Evolutionary conservation across 345 rosid genomes (phyloP).

Genomic region (Populus ilicifolia): DNA sequence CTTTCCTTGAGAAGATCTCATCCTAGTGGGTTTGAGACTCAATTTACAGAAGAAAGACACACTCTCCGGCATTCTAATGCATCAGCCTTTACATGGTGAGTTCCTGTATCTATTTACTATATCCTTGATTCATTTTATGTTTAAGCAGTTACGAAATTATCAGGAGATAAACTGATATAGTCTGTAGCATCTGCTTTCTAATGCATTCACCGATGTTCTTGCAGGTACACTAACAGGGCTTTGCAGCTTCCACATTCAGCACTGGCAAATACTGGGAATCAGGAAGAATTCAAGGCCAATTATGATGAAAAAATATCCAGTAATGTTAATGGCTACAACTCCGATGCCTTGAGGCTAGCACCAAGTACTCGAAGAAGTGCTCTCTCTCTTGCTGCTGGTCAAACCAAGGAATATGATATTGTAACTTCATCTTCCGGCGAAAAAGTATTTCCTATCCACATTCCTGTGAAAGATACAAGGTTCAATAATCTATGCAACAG

Average conservation of each 20-base stretch:
- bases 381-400: slow-evolving; percentile 26
- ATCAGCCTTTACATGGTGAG: slow-evolving; percentile 83
- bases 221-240: slow-evolving; percentile 63
- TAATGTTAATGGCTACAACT: slow-evolving; percentile 20
- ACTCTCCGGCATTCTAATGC: slow-evolving; percentile 67
- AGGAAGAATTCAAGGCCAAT: slow-evolving; percentile 26
- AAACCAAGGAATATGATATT: slow-evolving; percentile 35
- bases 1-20: slow-evolving; percentile 68
- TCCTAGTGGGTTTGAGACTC: slow-evolving; percentile 37
- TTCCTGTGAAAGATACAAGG: slow-evolving; percentile 41
- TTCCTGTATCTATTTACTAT: slow-evolving; percentile 3
- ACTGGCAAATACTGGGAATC: slow-evolving; percentile 21
- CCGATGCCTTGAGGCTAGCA: slow-evolving; percentile 36
- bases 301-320: slow-evolving; percentile 30
- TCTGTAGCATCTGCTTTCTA: background rate
- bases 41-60: slow-evolving; percentile 42
- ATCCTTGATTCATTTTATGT: background rate
- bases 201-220: slow-evolving; percentile 17
- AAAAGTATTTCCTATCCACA: slow-evolving; percentile 40
- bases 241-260: slow-evolving; percentile 39
- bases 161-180: background rate
- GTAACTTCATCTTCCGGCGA: slow-evolving; percentile 43
- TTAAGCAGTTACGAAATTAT: background rate
- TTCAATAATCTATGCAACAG: slow-evolving; percentile 32
- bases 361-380: slow-evolving; percentile 47